phyloP scores from a whole-genome alignment of 1,284 basidiomycete species.

The Violaceomyces palustris region DNA sequence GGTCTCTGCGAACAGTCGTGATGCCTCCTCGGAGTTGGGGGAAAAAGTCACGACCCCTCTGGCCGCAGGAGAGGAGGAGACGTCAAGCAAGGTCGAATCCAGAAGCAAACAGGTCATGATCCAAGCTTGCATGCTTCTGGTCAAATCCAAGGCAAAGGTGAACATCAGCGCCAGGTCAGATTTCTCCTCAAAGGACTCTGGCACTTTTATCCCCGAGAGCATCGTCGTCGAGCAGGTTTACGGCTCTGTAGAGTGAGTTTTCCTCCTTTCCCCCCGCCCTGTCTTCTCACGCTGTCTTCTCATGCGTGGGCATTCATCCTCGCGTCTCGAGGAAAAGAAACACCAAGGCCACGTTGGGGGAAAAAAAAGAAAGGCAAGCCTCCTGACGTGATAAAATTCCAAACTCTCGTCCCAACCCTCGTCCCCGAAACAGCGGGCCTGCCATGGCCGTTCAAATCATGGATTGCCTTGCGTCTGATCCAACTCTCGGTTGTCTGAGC shows the following conservation, averaged over 20 bases:
- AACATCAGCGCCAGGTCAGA: conserved; percentile 26
- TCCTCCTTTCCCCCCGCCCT: neutral
- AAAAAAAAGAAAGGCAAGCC: neutral
- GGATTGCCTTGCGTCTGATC: conserved; percentile 31
- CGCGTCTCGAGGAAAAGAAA: too few species aligned
- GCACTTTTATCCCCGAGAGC: conserved; percentile 19
- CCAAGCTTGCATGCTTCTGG: conserved; percentile 30
- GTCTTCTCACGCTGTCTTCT: too few species aligned
- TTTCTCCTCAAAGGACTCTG: conserved; percentile 16
- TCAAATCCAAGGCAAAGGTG: conserved; percentile 24
- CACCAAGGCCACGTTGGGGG: too few species aligned
- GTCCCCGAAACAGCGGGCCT: conserved; percentile 1
- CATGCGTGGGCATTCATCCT: too few species aligned
- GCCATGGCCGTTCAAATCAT: conserved; percentile 31
- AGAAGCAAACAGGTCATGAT: conserved; percentile 14
- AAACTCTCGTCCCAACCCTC: neutral
- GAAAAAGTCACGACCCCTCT: neutral
- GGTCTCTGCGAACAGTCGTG: too few species aligned
- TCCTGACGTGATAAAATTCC: neutral
- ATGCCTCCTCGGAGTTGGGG: too few species aligned
- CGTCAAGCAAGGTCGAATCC: neutral
- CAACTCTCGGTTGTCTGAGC: conserved; percentile 25
- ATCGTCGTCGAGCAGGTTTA: conserved; percentile 32
- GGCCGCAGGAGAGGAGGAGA: neutral
- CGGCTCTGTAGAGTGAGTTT: conserved; percentile 22